Evolutionary conservation across 1,284 basidiomycete species (phyloP).

Genomic region (Inonotus hispidus): DNA sequence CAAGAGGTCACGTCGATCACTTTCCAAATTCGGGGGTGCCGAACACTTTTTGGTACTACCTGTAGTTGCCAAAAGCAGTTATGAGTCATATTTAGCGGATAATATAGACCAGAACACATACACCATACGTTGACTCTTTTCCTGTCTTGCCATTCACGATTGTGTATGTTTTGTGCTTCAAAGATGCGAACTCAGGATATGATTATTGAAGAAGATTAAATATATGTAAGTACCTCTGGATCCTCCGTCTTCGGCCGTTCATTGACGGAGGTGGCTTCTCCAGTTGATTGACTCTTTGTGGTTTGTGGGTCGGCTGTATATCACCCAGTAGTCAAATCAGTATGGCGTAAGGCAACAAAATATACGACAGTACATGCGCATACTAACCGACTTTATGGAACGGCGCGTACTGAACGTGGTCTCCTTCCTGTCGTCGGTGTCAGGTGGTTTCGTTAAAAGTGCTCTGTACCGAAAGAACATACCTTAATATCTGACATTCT

Average conservation of each 20-base stretch:
- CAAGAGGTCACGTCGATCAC: no score
- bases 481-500: slow-evolving; percentile 12
- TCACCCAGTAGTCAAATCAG: not conserved
- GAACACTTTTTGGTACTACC: no score
- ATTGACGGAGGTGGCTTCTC: slow-evolving; percentile 11
- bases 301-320: slow-evolving; percentile 10
- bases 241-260: slow-evolving; percentile 13
- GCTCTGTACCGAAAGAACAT: not conserved
- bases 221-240: slow-evolving; percentile 3
- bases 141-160: slow-evolving; percentile 16
- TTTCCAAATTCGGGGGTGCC: no score
- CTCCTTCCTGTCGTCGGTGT: slow-evolving; percentile 7
- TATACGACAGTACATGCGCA: no score
- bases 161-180: slow-evolving; percentile 17
- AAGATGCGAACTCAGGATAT: no score
- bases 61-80: no score
- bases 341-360: not conserved
- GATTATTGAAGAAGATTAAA: no score
- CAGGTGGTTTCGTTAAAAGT: not conserved
- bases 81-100: no score
- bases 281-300: slow-evolving; percentile 11
- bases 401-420: slow-evolving; percentile 13
- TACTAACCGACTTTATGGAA: slow-evolving; percentile 11
- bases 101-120: no score
- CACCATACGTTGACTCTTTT: slow-evolving; percentile 17